Base-by-base conservation (phyloP, 352 stramenopile species). In the Globisporangium iwayamae region DNA sequence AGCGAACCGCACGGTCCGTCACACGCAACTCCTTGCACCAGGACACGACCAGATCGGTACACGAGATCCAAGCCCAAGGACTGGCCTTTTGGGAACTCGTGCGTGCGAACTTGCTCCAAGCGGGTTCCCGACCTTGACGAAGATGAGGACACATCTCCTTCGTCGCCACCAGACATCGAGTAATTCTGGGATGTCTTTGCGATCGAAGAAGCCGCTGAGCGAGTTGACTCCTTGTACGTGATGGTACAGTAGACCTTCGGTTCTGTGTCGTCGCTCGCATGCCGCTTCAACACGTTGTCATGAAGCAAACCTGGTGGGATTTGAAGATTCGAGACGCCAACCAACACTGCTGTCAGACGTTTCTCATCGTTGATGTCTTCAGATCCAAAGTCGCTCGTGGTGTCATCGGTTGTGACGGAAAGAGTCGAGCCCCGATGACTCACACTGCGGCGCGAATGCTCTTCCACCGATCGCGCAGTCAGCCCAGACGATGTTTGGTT, bases 201-300 rank as follows among this genome's bases (percentile, higher is more conserved):
- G 28, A 91, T 71, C 2, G 81, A 87, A 32, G 86, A 89, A 22
- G 84, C 66, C 6, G 86, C 85, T 8, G 81, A 92, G 7, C 86
- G 81, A 0, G 86, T 95, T 39, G 86, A 89, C 39, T 91, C 71
- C 57, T 84, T 73, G 59, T 87, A 93, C 36, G 78, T 89, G 30
- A 95, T 82, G 2, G 86, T 93, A 63, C 84, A 95, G 62, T 95
- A 95, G 7, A 93, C 71, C 55, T 91, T 93, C 4, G 72, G 85
- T 20, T 89, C 79, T 1, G 72, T 38, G 52, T 68, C 53, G 16
- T 74, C 66, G 0, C 43, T 74, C 43, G 62, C 52, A 46, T 58
- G 52, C 18, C 58, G 43, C 73, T 70, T n/a, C 62, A 67, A 51
- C 68, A 64, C 79, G 64, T 79, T 85, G 30, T 55, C 65, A 38